Conservation (phyloP, 305 asterid genomes). For the Fraxinus floribunda region DNA sequence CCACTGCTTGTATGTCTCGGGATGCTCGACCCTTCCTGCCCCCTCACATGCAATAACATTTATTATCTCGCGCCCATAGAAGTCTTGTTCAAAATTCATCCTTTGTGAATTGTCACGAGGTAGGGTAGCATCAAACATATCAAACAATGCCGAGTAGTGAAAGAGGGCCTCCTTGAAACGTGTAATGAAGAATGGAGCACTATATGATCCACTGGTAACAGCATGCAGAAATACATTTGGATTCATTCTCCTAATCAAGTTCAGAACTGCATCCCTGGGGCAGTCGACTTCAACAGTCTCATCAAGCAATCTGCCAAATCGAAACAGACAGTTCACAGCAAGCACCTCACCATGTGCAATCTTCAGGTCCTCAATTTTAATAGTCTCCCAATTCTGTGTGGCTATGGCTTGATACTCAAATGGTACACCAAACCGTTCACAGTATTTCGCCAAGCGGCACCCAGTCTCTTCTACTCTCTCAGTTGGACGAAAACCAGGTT, state of each 20-base stretch:
- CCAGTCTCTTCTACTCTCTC: conserved; percentile 79
- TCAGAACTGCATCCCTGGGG: conserved; percentile 63
- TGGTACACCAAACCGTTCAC: conserved; percentile 70
- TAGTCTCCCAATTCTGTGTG: conserved; percentile 78
- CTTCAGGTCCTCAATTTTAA: conserved; percentile 67
- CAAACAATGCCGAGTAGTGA: conserved; percentile 77
- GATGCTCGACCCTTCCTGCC: conserved; percentile 72
- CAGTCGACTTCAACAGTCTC: conserved; percentile 56
- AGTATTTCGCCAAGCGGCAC: conserved; percentile 52
- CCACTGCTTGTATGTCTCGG: conserved; percentile 91
- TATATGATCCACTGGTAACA: conserved; percentile 53
- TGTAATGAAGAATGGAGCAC: conserved; percentile 65
- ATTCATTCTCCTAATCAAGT: conserved; percentile 48
- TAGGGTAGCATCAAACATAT: conserved; percentile 69
- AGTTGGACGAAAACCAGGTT: conserved; percentile 75
- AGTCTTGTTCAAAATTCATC: conserved; percentile 63
- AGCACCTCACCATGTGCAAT: conserved; percentile 57
- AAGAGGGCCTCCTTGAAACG: conserved; percentile 83
- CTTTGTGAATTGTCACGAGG: conserved; percentile 64
- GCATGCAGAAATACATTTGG: conserved; percentile 60
- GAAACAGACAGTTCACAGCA: conserved; percentile 72
- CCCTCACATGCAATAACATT: conserved; percentile 92
- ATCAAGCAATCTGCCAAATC: conserved; percentile 56
- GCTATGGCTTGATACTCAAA: conserved; percentile 80
- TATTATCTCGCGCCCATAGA: conserved; percentile 68